Evolutionary conservation across 306 rosid species (phyloP).

Genomic region (Vachellia collinsii): DNA sequence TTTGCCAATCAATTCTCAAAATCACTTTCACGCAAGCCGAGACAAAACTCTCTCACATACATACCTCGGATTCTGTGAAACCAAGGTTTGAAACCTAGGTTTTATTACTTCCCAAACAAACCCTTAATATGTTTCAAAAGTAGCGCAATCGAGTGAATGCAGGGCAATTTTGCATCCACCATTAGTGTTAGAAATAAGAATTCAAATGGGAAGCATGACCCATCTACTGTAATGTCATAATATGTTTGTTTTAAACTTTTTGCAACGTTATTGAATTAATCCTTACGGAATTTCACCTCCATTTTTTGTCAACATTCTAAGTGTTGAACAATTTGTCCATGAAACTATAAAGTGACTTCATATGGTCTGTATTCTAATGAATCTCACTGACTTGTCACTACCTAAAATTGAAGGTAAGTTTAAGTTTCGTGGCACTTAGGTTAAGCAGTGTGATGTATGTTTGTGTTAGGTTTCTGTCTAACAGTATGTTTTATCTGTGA

Average conservation of each 20-base stretch:
- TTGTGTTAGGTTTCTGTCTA: not conserved
- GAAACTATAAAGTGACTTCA: not conserved
- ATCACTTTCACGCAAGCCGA: too few relatives aligned
- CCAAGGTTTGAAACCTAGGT: too few relatives aligned
- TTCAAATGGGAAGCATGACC: not conserved
- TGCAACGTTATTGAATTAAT: not conserved
- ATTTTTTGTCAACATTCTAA: not conserved
- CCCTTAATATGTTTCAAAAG: not conserved
- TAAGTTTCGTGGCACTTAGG: not conserved
- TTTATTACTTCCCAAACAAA: too few relatives aligned
- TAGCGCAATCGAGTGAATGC: not conserved
- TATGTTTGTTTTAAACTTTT: not conserved
- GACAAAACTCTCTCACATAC: too few relatives aligned
- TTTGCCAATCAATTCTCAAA: too few relatives aligned
- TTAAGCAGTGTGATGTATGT: not conserved
- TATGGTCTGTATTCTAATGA: not conserved
- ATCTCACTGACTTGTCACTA: not conserved
- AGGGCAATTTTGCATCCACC: not conserved
- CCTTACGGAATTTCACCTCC: not conserved
- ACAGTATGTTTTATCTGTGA: not conserved
- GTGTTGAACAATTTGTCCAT: not conserved
- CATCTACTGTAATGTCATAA: not conserved
- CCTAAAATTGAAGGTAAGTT: not conserved
- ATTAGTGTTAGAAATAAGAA: not conserved
- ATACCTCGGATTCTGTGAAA: too few relatives aligned